A percentile compares a stretch with the other conserved stretches of the same genome.
These are phyloP conservation scores for Pulveroboletus ravenelii DNA, from an alignment of 768 basidiomycete species.

Conservation along the genomic window DNA sequence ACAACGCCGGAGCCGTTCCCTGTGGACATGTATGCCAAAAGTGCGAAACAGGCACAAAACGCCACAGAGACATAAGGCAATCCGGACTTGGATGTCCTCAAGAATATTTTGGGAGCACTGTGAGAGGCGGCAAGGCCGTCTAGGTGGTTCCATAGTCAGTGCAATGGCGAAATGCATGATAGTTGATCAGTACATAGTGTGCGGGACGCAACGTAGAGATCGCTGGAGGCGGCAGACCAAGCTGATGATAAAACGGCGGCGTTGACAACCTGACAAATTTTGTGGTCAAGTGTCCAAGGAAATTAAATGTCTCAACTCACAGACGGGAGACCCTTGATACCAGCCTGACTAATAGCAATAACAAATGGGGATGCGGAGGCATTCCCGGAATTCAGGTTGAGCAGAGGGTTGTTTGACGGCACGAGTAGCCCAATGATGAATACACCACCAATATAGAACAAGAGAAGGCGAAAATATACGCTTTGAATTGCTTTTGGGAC, in stretches of 20 bases:
- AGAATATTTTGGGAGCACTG: conserved; percentile 51
- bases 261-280: conserved; percentile 29
- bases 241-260: conserved; percentile 41
- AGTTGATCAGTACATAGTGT: conserved; percentile 28
- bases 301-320: conserved; percentile 20
- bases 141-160: conserved; percentile 16
- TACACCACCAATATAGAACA: conserved; percentile 37
- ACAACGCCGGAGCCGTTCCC: conserved; percentile 32
- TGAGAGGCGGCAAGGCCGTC: conserved; percentile 49
- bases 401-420: conserved; percentile 40
- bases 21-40: conserved; percentile 41
- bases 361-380: conserved; percentile 53
- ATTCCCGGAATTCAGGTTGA: conserved; percentile 34
- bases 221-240: conserved; percentile 41
- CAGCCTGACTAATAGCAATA: conserved; percentile 49
- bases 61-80: conserved; percentile 42
- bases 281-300: too few species aligned
- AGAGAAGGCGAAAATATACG: conserved; percentile 43
- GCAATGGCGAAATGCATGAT: too few species aligned
- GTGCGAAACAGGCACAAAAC: conserved; percentile 27
- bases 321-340: conserved; percentile 52
- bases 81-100: conserved; percentile 34
- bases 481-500: conserved; percentile 37
- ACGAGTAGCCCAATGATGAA: conserved; percentile 48
- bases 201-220: conserved; percentile 38